Evolutionary conservation across 352 stramenopile species (phyloP).

Genomic region (Sclerospora graminicola): DNA sequence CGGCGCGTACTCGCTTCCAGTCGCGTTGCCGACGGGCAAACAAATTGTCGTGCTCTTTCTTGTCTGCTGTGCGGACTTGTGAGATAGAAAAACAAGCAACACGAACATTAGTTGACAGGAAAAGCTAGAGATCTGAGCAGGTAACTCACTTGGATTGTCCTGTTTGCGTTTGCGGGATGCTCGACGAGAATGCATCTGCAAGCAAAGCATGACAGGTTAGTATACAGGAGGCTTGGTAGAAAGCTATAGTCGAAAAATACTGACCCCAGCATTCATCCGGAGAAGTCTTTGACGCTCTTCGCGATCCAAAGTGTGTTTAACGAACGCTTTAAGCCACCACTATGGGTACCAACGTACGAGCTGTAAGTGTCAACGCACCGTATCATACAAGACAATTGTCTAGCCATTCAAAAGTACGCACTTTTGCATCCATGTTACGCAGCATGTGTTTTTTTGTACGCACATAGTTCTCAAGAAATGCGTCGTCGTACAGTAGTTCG

Average conservation of each 20-base stretch:
- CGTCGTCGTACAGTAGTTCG: constrained; percentile 45
- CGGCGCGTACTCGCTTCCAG: constrained; percentile 62
- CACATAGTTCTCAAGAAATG: constrained; percentile 43
- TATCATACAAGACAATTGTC: background rate
- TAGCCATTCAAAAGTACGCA: constrained; percentile 11
- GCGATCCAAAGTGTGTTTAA: constrained; percentile 62
- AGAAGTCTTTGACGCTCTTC: constrained; percentile 42
- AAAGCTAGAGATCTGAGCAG: background rate
- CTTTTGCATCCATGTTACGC: constrained; percentile 58
- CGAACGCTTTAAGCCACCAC: constrained; percentile 69
- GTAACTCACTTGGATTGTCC: constrained; percentile 41
- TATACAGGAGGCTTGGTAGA: too few relatives aligned
- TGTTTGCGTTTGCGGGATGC: constrained; percentile 67
- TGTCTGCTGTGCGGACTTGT: constrained; percentile 51
- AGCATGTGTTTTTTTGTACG: constrained; percentile 49
- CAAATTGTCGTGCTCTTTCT: constrained; percentile 65
- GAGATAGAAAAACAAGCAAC: background rate
- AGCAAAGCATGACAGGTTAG: background rate
- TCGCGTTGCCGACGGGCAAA: constrained; percentile 60
- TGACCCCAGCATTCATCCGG: constrained; percentile 28
- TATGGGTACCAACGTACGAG: constrained; percentile 9
- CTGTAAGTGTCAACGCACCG: background rate
- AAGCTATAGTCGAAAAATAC: too few relatives aligned
- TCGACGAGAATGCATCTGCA: constrained; percentile 33
- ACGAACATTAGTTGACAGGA: background rate